Evolutionary conservation across 306 rosid genomes (phyloP), one percentile per base, ranked within the genome.

Genomic region (Citrullus mucosospermus): DNA sequence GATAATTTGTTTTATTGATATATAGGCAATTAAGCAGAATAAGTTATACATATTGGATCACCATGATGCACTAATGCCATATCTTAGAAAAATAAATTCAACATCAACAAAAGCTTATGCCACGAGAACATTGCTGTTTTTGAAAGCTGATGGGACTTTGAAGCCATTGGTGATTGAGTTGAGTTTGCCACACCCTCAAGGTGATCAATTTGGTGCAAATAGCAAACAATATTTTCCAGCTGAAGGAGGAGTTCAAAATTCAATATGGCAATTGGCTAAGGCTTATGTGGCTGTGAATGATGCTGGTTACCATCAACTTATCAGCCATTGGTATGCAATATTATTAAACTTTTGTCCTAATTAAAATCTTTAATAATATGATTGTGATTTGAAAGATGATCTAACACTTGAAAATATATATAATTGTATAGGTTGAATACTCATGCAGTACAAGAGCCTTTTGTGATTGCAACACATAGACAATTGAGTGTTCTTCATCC

Each of bases 401-500:
- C 18, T 54, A 18, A 54, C 22, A 3, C 22, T 17, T 18, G 4
- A 0, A 56, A 56, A 60, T 3, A 25, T 25, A 25, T 18, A 4
- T 1, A 4, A 4, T 10, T 50, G 13, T 85, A 25, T 25, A 92
- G 97, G 96, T 77, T 94, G 83, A 77, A 89, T 75, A 90, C 97
- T 58, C 98, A 88, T 79, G 97, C 96, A 1, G 87, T 44, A 57
- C 88, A 87, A 14, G 97, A 94, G 85, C 98, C 97, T 28, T 88
- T 94, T 56, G 73, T 88, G 76, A 89, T 94, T 82, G 90, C 98
- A 16, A 73, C 92, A 83, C 88, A 90, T 15, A 82, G 98, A 70
- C 93, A 87, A 34, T 88, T 92, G 57, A 94, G 98, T 5, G 93
- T 85, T 81, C 84, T 92, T 78, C 98, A 94, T 56, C 98, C 98